Percentiles rank a stretch among this genome's conserved stretches.
Evolutionary conservation across 169 alveolate genomes (phyloP).

Genomic region (Babesia gibsoni): DNA sequence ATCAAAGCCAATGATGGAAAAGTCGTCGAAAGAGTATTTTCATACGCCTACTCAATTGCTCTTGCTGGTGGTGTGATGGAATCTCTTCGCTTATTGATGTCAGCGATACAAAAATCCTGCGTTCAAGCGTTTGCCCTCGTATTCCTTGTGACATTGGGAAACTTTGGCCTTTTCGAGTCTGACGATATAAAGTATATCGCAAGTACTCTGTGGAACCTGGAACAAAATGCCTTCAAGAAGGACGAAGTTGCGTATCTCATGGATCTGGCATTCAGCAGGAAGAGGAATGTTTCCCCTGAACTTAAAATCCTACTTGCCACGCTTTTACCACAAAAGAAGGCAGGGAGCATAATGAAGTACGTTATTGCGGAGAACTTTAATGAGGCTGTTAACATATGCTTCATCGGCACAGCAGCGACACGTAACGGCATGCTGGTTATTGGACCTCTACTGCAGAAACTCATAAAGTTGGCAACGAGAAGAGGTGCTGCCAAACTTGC

Average conservation of each 20-base stretch:
- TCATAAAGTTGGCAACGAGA: slow-evolving; percentile 46
- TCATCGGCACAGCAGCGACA: slow-evolving; percentile 38
- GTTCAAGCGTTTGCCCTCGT: slow-evolving; percentile 51
- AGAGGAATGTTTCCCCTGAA: slow-evolving; percentile 56
- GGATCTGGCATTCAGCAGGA: slow-evolving; percentile 49
- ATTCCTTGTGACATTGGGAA: slow-evolving; percentile 44
- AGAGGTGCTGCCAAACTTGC: slow-evolving; percentile 59
- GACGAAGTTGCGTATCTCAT: slow-evolving; percentile 37
- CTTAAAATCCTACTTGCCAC: slow-evolving; percentile 54
- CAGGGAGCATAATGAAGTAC: slow-evolving; percentile 31
- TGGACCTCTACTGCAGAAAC: slow-evolving; percentile 62
- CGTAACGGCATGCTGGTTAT: slow-evolving; percentile 56
- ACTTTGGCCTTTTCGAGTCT: slow-evolving; percentile 31
- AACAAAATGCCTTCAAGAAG: background rate
- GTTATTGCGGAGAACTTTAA: slow-evolving; percentile 55
- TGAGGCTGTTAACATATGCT: slow-evolving; percentile 55
- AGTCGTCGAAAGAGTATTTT: slow-evolving; percentile 31
- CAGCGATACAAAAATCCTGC: slow-evolving; percentile 26
- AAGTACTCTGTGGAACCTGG: slow-evolving; percentile 51
- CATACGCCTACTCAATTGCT: slow-evolving; percentile 61
- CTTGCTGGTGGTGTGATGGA: slow-evolving; percentile 64
- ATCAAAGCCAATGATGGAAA: slow-evolving; percentile 30
- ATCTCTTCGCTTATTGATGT: slow-evolving; percentile 55
- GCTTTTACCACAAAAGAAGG: slow-evolving; percentile 40
- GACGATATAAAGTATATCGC: slow-evolving; percentile 53